Conservation (phyloP, 495 filamentous ascomycete species). For the Sordaria brevicollis region DNA sequence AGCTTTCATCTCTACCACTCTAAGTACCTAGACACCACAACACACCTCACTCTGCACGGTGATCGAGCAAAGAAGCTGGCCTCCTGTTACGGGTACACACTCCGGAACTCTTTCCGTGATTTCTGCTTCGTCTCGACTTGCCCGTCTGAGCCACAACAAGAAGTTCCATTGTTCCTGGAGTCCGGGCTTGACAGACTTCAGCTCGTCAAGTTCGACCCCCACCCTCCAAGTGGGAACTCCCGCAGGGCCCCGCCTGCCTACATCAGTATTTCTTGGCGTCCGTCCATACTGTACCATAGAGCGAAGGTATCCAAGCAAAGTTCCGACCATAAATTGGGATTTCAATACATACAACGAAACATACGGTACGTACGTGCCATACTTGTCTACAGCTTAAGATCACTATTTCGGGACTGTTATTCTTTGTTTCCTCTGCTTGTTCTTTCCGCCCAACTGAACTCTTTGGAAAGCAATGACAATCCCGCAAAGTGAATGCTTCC, state of each 20-base stretch:
- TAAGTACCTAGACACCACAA: too few relatives aligned
- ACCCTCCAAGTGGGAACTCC: neutral
- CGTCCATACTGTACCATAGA: neutral
- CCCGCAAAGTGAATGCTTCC: too few relatives aligned
- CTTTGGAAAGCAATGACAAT: neutral
- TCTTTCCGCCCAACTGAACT: too few relatives aligned
- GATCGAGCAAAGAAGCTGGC: neutral
- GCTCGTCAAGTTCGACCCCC: neutral
- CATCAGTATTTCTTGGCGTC: neutral
- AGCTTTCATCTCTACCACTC: neutral
- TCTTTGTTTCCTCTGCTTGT: neutral
- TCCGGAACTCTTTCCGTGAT: neutral
- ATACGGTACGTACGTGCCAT: neutral
- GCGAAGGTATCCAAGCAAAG: too few relatives aligned
- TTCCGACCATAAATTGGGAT: too few relatives aligned
- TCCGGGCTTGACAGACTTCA: too few relatives aligned
- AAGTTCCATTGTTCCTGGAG: too few relatives aligned
- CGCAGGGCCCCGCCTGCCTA: neutral
- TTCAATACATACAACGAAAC: too few relatives aligned
- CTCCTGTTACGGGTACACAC: neutral
- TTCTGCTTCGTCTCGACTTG: neutral
- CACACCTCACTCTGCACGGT: neutral
- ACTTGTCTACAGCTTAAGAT: neutral
- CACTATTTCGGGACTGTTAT: constrained; percentile 21
- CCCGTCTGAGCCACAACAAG: too few relatives aligned